Conservation (phyloP, 139 green algal genomes). For the Deuterostichococcus epilithicus region DNA sequence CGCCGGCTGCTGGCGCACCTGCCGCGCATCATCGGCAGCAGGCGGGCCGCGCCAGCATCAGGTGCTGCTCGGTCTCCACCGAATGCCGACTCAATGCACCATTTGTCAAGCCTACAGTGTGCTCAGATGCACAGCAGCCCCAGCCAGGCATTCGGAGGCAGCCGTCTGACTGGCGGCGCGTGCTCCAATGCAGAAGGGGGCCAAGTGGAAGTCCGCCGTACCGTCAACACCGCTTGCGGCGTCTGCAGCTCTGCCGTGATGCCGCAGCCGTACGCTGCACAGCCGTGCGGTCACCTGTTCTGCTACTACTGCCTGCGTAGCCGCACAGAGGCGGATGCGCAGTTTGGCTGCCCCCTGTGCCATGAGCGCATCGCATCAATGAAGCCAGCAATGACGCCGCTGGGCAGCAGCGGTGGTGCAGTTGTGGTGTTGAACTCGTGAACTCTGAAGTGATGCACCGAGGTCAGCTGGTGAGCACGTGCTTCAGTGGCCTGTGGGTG, state of each 20-base stretch:
- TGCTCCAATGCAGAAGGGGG: not conserved
- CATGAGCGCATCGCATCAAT: conserved; percentile 25
- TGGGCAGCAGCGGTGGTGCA: not conserved
- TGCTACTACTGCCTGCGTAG: conserved; percentile 88
- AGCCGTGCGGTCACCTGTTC: conserved; percentile 79
- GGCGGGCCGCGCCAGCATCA: too few relatives aligned
- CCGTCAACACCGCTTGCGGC: conserved; percentile 14
- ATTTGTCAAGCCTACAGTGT: too few relatives aligned
- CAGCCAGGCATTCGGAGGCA: too few relatives aligned
- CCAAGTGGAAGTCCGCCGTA: not conserved
- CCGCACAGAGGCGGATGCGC: conserved; percentile 27
- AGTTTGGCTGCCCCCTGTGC: conserved; percentile 34
- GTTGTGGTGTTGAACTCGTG: too few relatives aligned
- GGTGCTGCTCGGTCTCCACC: too few relatives aligned
- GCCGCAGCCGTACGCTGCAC: conserved; percentile 50
- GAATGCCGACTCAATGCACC: too few relatives aligned
- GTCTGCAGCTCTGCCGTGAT: conserved; percentile 53
- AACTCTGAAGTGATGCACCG: too few relatives aligned
- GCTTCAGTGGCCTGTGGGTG: too few relatives aligned
- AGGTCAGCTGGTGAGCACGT: too few relatives aligned
- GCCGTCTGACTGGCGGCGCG: too few relatives aligned
- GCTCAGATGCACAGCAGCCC: too few relatives aligned
- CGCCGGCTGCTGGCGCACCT: conserved; percentile 24
- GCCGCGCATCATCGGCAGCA: conserved; percentile 20
- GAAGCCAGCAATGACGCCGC: not conserved